Evolutionary conservation across 1,139 yeast genomes (phyloP).

Genomic region (Yamadazyma sp.): DNA sequence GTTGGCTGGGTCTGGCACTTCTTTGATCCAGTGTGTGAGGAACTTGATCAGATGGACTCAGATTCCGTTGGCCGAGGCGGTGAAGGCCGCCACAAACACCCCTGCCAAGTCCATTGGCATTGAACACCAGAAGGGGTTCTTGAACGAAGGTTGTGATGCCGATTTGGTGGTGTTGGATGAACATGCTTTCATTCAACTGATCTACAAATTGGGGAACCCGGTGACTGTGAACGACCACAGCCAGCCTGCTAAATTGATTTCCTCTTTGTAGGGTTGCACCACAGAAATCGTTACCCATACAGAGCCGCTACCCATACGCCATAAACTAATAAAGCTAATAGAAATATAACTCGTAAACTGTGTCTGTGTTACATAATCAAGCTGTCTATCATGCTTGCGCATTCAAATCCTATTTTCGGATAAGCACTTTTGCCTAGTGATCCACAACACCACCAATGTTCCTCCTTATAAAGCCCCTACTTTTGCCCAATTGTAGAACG

Average conservation of each 20-base stretch:
- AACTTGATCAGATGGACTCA: constrained; percentile 56
- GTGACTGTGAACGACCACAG: constrained; percentile 19
- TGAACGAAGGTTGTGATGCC: constrained; percentile 57
- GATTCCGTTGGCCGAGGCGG: constrained; percentile 52
- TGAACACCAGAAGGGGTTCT: constrained; percentile 49
- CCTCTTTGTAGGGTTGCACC: constrained; percentile 15
- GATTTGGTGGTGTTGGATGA: constrained; percentile 53
- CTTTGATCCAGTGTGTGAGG: constrained; percentile 54
- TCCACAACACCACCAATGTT: not conserved
- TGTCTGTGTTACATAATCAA: too few species aligned
- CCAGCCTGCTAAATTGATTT: constrained; percentile 22
- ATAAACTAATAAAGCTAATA: too few species aligned
- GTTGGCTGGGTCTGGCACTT: constrained; percentile 65
- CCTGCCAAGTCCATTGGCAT: constrained; percentile 54
- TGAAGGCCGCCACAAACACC: constrained; percentile 57
- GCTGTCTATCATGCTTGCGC: too few species aligned
- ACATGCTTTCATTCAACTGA: constrained; percentile 46
- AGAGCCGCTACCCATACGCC: too few species aligned
- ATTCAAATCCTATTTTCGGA: not conserved
- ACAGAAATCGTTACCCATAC: too few species aligned
- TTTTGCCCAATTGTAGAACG: not conserved
- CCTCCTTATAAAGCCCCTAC: not conserved
- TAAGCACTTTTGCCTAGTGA: not conserved
- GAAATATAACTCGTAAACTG: too few species aligned
- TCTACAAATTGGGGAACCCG: constrained; percentile 50